These are phyloP conservation scores for Gonium pectorale DNA, from an alignment of 139 green algal genomes.

Conservation along the genomic window DNA sequence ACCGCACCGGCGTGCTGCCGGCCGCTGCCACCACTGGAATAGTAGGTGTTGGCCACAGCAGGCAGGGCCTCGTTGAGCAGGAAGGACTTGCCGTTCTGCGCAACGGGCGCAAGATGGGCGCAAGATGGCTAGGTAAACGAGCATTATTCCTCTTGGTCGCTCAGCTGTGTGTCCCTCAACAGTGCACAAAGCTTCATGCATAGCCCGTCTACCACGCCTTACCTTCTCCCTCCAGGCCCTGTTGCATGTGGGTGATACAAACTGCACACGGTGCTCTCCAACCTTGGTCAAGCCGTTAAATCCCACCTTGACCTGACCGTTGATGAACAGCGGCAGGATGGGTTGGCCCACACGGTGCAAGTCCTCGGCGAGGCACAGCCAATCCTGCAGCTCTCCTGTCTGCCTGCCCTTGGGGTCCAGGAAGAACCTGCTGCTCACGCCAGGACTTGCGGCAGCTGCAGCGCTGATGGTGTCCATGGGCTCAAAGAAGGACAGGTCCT, in stretches of 20 bases:
- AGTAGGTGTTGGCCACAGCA: slow-evolving; percentile 12
- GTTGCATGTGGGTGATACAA: neutral
- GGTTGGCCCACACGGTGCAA: neutral
- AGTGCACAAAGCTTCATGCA: neutral
- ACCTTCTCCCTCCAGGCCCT: neutral
- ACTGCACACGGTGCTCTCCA: neutral
- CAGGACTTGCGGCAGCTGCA: neutral
- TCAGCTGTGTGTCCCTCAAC: neutral
- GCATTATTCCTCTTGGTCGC: neutral
- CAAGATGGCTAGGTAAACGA: neutral
- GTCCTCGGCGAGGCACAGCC: neutral
- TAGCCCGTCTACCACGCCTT: neutral
- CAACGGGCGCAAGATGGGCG: neutral
- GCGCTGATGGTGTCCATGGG: neutral
- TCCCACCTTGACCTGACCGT: slow-evolving; percentile 31
- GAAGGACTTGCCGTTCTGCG: slow-evolving; percentile 35
- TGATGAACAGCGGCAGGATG: slow-evolving; percentile 16
- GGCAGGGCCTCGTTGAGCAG: slow-evolving; percentile 25
- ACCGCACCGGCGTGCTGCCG: neutral
- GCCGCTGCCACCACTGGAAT: neutral
- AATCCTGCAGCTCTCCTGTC: neutral
- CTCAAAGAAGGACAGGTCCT: slow-evolving; percentile 23
- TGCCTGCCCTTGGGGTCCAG: slow-evolving; percentile 16
- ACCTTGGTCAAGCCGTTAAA: neutral
- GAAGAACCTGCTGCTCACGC: slow-evolving; percentile 13